Percentiles rank a stretch among this genome's conserved stretches.
Evolutionary conservation across 331 rosid species (phyloP).

Genomic region (Spiraea crenata): DNA sequence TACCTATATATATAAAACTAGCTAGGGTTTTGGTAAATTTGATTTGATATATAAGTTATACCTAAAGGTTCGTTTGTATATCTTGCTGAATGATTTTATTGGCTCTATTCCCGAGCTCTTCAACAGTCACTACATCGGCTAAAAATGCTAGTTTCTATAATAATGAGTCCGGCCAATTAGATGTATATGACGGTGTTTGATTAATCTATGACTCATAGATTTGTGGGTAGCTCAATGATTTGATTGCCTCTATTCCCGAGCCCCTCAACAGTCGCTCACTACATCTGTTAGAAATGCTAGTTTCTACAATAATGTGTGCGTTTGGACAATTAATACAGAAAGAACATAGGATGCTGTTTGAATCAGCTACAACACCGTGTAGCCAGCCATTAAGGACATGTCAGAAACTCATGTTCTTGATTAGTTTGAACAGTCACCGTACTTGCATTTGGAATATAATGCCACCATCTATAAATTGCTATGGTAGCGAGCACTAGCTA

Average conservation of each 20-base stretch:
- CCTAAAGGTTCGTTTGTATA: too few species aligned
- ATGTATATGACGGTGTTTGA: too few species aligned
- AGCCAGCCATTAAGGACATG: slow-evolving; percentile 21
- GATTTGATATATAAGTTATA: too few species aligned
- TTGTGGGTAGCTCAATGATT: not conserved
- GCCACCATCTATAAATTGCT: not conserved
- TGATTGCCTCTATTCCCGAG: slow-evolving; percentile 1
- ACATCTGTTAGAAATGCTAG: not conserved
- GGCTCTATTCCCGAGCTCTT: not conserved
- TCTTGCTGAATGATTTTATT: not conserved
- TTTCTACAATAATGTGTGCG: too few species aligned
- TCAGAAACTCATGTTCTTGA: slow-evolving; percentile 4
- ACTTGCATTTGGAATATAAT: not conserved
- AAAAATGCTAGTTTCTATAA: not conserved
- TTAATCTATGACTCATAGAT: too few species aligned
- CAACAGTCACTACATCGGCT: not conserved
- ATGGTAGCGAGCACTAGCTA: not conserved
- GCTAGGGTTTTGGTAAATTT: not conserved
- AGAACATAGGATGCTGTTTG: slow-evolving; percentile 62
- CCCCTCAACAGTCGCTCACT: not conserved
- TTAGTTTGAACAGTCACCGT: too few species aligned
- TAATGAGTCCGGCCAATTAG: too few species aligned
- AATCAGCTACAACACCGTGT: slow-evolving; percentile 27
- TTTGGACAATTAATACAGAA: not conserved
- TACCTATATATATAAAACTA: slow-evolving; percentile 1